A percentile compares a stretch with the other conserved stretches of the same genome.
Evolutionary conservation across 1,284 basidiomycete species (phyloP).

Genomic region (Heterobasidion parviporum): DNA sequence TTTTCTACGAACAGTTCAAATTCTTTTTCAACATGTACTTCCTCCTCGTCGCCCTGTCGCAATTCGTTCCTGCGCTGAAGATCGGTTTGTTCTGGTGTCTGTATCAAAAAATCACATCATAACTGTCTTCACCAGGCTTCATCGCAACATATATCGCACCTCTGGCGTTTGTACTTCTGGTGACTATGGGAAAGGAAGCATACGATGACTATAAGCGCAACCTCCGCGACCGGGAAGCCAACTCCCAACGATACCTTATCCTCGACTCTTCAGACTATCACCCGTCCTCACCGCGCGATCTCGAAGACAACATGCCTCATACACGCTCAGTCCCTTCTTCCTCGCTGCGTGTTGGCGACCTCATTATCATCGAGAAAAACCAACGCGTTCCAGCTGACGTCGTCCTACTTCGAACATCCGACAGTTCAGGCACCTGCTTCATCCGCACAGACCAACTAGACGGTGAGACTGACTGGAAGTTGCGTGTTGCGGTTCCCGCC

Average conservation of each 20-base stretch:
- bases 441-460: slow-evolving; percentile 97
- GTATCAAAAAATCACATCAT: not conserved
- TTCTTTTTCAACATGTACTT: slow-evolving; percentile 99
- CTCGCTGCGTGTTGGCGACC: slow-evolving; percentile 84
- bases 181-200: slow-evolving; percentile 99
- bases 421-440: slow-evolving; percentile 88
- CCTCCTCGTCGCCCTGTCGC: slow-evolving; percentile 90
- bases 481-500: slow-evolving; percentile 81
- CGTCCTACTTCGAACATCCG: slow-evolving; percentile 83
- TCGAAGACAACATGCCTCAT: slow-evolving; percentile 32
- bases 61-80: slow-evolving; percentile 94
- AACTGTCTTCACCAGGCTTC: slow-evolving; percentile 52
- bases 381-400: slow-evolving; percentile 95
- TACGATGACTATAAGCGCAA: slow-evolving; percentile 96
- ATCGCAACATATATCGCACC: slow-evolving; percentile 96
- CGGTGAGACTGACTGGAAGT: slow-evolving; percentile 99
- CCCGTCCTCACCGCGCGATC: not conserved
- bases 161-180: slow-evolving; percentile 86
- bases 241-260: slow-evolving; percentile 86
- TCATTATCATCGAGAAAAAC: slow-evolving; percentile 93
- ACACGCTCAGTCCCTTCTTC: slow-evolving; percentile 84
- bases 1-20: slow-evolving; percentile 99
- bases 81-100: slow-evolving; percentile 56
- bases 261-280: slow-evolving; percentile 43
- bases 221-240: slow-evolving; percentile 88